Evolutionary conservation across 805 yeast genomes (phyloP), one percentile per base, ranked within the genome.

Genomic region (Candida ulmi): DNA sequence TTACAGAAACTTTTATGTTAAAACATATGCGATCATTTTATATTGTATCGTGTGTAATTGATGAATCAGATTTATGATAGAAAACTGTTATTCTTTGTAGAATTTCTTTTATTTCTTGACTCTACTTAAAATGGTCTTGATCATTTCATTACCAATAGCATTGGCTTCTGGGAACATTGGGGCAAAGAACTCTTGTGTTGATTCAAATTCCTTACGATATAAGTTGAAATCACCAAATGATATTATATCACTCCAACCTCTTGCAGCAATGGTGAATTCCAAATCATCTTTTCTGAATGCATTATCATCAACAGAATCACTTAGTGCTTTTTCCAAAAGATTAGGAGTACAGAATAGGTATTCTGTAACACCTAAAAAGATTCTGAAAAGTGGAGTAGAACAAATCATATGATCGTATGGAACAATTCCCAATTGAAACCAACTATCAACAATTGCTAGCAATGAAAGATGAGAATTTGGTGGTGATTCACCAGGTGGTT

Each of bases 361-460:
- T 58, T 93, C 97, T 0, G 95, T 78, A 18, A 93, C 97, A 33
- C 98, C 98, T 30, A 93, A 69, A 62, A 93, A 88, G 30, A 93
- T 88, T 57, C 98, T 74, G 58, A 91, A 93, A 24, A 84, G 36
- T 11, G 99, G 99, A 0, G 99, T 93, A 1, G 96, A 86, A 57
- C 98, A 91, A 43, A 91, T 90, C 64, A 91, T 90, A 62, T 93
- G 99, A 59, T 91, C 96, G 56, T 93, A 91, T 5, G 99, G 99
- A 27, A 84, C 82, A 31, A 93, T 88, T 1, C 83, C 83, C 32
- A 87, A 63, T 46, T 80, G 80, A 53, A 74, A 76, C 99, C 99
- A 93, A 55, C 93, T 81, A 61, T 93, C 98, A 2, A 87, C 98
- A 35, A 93, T 88, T 1, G 95, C 95, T 40, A 93, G 63, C 29